Base-by-base conservation (phyloP, 2,329 filamentous ascomycete species). In the Verticillium longisporum region DNA sequence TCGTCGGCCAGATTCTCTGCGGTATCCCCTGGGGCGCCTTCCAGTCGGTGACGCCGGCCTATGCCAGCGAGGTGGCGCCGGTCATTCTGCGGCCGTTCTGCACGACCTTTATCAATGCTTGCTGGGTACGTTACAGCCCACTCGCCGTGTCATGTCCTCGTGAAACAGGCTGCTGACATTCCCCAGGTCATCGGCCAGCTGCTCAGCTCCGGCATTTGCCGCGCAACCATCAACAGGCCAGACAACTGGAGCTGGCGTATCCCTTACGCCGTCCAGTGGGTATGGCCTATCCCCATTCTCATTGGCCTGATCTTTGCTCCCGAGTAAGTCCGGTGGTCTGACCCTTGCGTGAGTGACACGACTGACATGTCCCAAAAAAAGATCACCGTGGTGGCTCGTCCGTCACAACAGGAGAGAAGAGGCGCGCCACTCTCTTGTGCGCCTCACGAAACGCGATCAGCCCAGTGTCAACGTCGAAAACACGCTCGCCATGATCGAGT, bases 41-140 rank as follows among this genome's bases (percentile, higher is more conserved):
- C 68, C 80, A 82, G 63, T 81, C 78, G 1, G 74, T 84, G 1
- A 78, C 78, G 0, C 78, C 81, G 0, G 77, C 81, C 0, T 85
- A 85, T 65, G 81, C 82, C 0, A 81, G 82, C 6, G 83, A 85
- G 63, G 75, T 81, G 11, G 74, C 77, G 4, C 78, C 78, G 14
- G 69, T 75, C 55, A 77, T 77, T 2, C 75, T 85, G 2, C 74
- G 82, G 4, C 77, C 78, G 0, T 83, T 83, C 54, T 73, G 85
- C 3, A 84, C 81, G 0, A 81, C 79, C 0, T 83, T 81, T 58
- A 80, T 81, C 66, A 85, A 85, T 63, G 76, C 84, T 70, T 84
- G 82, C 64, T 85, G 81, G 79, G 41, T 50, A 50, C 10, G 41
- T 41, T 26, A 26, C 3, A 3, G 3, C n/a, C n/a, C 26, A 3